These are phyloP conservation scores for Limonium bicolor DNA, from an alignment of 148 eudicot genomes.

Conservation along the genomic window DNA sequence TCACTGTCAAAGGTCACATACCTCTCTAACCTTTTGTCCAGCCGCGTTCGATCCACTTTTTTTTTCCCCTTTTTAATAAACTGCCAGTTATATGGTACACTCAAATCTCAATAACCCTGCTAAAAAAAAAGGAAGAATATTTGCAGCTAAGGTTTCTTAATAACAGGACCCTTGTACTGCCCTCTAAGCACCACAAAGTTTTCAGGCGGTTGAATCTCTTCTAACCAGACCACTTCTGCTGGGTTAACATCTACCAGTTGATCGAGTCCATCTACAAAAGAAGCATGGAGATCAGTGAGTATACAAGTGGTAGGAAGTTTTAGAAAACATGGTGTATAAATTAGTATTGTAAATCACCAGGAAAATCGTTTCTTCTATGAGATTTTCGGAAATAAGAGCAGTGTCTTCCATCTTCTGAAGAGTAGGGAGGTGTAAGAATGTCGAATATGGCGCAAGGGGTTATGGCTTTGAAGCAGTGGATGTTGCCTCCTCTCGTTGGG, in stretches of 20 bases:
- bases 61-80: too few relatives aligned
- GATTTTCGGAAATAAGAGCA: conserved; percentile 49
- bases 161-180: conserved; percentile 28
- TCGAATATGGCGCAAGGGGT: conserved; percentile 93
- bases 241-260: conserved; percentile 19
- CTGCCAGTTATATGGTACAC: too few relatives aligned
- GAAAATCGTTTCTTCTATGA: conserved; percentile 17
- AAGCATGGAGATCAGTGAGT: not conserved
- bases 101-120: too few relatives aligned
- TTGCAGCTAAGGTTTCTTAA: conserved; percentile 24
- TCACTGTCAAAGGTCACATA: too few relatives aligned
- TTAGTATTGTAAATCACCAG: too few relatives aligned
- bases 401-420: conserved; percentile 80
- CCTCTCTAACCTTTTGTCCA: too few relatives aligned
- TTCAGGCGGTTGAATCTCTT: conserved; percentile 34
- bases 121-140: too few relatives aligned
- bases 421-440: conserved; percentile 88
- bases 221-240: conserved; percentile 26
- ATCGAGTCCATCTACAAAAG: too few relatives aligned
- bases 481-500: conserved; percentile 82
- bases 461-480: conserved; percentile 80
- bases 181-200: conserved; percentile 29
- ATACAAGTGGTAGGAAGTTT: too few relatives aligned
- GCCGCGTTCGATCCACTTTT: too few relatives aligned
- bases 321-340: too few relatives aligned